Evolutionary conservation across 2,329 filamentous ascomycete genomes (phyloP).

Genomic region (Pestalotiopsis sp.): DNA sequence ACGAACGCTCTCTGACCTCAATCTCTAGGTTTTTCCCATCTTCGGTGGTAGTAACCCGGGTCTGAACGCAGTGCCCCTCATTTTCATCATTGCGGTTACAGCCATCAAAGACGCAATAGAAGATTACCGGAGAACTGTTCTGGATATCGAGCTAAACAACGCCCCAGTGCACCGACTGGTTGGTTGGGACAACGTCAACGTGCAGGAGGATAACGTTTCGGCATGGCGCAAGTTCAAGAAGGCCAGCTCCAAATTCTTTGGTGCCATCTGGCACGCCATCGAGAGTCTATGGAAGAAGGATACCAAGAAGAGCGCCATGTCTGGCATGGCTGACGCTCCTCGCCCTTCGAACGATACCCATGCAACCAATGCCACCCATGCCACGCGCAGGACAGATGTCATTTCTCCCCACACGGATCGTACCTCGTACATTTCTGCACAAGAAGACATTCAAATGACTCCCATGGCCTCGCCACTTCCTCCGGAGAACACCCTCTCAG

Average conservation of each 20-base stretch:
- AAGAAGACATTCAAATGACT: conserved; percentile 89
- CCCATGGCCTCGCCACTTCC: conserved; percentile 68
- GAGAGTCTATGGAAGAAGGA: conserved; percentile 49
- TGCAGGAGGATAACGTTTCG: conserved; percentile 81
- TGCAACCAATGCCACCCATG: conserved; percentile 29
- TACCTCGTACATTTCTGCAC: conserved; percentile 53
- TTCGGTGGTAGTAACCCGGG: conserved; percentile 92
- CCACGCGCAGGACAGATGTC: conserved; percentile 53
- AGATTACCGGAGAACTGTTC: conserved; percentile 86
- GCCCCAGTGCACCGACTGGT: conserved; percentile 88
- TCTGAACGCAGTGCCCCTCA: conserved; percentile 85
- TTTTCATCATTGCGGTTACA: conserved; percentile 86
- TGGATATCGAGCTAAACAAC: conserved; percentile 95
- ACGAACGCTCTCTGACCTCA: conserved; percentile 23
- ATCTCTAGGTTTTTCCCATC: conserved; percentile 82
- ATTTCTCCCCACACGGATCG: conserved; percentile 49
- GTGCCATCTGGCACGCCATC: conserved; percentile 50
- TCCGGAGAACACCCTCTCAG: conserved; percentile 29
- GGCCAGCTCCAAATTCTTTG: conserved; percentile 65
- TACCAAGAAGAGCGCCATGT: conserved; percentile 49
- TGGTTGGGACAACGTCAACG: conserved; percentile 92
- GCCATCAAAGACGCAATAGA: conserved; percentile 94
- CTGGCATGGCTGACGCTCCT: conserved; percentile 50
- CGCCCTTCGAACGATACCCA: conserved; percentile 66
- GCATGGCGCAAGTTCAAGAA: conserved; percentile 91